Conservation (phyloP, 1,139 yeast genomes). For the Geotrichum fermentans region DNA sequence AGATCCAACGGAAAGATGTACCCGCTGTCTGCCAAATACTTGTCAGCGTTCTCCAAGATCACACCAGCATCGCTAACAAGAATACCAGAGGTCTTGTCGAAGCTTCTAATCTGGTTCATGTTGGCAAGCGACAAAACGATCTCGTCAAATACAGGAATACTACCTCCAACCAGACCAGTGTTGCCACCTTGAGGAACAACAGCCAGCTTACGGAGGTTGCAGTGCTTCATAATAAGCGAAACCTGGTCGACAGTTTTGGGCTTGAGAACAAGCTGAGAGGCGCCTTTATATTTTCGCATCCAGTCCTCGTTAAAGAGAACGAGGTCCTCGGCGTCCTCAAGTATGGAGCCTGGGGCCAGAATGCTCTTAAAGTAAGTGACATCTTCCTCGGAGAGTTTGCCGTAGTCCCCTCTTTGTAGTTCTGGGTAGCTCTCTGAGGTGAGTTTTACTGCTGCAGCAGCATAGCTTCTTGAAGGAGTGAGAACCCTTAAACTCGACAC, state of each 20-base stretch:
- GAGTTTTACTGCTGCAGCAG: slow-evolving; percentile 24
- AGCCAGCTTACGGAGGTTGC: slow-evolving; percentile 73
- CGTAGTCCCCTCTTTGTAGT: slow-evolving; percentile 26
- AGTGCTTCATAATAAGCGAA: slow-evolving; percentile 68
- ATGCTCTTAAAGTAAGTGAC: slow-evolving; percentile 58
- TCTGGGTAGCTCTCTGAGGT: slow-evolving; percentile 34
- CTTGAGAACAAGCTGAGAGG: slow-evolving; percentile 72
- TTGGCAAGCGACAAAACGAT: slow-evolving; percentile 64
- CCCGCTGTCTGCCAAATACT: slow-evolving; percentile 69
- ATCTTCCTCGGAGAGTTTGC: slow-evolving; percentile 50
- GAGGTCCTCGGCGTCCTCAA: slow-evolving; percentile 49
- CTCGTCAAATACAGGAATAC: slow-evolving; percentile 90
- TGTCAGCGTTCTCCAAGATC: slow-evolving; percentile 80
- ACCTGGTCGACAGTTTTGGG: slow-evolving; percentile 83
- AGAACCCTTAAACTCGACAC: neutral
- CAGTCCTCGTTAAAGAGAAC: slow-evolving; percentile 82
- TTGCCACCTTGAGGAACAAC: slow-evolving; percentile 97
- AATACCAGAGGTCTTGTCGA: slow-evolving; percentile 79
- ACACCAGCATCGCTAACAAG: slow-evolving; percentile 89
- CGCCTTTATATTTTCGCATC: slow-evolving; percentile 94
- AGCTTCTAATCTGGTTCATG: slow-evolving; percentile 74
- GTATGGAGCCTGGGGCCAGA: slow-evolving; percentile 47
- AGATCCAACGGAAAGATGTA: slow-evolving; percentile 89
- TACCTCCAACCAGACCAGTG: slow-evolving; percentile 95
- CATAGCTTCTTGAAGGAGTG: neutral